phyloP scores from a whole-genome alignment of 768 basidiomycete species.

The Mycena rebaudengoi region DNA sequence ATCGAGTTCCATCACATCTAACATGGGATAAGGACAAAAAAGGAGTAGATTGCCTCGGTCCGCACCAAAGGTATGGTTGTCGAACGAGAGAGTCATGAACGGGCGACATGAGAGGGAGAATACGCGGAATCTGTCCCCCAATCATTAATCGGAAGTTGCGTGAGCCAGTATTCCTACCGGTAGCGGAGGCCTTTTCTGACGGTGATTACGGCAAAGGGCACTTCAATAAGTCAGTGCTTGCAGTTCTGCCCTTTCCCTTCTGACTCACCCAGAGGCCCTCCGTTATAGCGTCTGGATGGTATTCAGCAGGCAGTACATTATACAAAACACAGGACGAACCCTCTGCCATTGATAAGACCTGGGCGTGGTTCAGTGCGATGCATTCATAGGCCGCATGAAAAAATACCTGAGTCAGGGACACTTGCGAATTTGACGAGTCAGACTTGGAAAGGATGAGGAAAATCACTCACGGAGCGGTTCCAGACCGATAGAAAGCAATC shows the following conservation, averaged over 20 bases:
- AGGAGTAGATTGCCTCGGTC: background rate
- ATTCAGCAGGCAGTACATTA: conserved; percentile 7
- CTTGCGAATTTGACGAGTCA: conserved; percentile 6
- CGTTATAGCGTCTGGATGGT: conserved; percentile 44
- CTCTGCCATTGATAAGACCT: conserved; percentile 52
- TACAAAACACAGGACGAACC: conserved; percentile 36
- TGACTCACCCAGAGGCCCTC: conserved; percentile 49
- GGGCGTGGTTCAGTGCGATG: background rate
- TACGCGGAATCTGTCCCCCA: conserved; percentile 59
- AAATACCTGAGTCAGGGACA: conserved; percentile 46
- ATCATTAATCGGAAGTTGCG: too few relatives aligned
- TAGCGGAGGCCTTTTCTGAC: conserved; percentile 53
- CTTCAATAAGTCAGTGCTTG: too few relatives aligned
- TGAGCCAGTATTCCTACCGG: too few relatives aligned
- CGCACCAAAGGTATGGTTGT: conserved; percentile 45
- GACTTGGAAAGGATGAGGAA: background rate
- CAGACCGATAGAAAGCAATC: conserved; percentile 40
- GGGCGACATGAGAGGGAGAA: conserved; percentile 57
- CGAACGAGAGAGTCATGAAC: conserved; percentile 47
- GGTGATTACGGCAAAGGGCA: conserved; percentile 51
- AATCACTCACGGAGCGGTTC: conserved; percentile 37
- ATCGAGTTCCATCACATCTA: conserved; percentile 47
- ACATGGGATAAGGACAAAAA: background rate
- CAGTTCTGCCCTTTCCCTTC: too few relatives aligned
- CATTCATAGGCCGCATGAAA: background rate